Evolutionary conservation across 441 rosid species (phyloP), one percentile per base, ranked within the genome.

Genomic region (Bruguiera hainesii): DNA sequence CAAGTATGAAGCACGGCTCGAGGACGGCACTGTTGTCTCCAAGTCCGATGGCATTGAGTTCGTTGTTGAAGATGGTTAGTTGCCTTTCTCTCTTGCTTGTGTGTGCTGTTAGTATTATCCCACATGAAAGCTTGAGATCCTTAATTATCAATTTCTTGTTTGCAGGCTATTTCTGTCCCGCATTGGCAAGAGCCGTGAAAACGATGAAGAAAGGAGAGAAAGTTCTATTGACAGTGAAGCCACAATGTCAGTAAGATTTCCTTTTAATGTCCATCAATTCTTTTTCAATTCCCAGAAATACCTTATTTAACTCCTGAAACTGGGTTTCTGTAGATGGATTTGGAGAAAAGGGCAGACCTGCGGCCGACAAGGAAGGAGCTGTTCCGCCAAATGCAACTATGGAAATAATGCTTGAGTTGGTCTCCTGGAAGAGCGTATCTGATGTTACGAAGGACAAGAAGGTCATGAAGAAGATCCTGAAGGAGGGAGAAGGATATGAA

Each of bases 181-280:
- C 96, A 2, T 61, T 91, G 73, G 56, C 85, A 0, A 84, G 66
- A 65, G 91, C 96, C 53, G 87, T 91, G 53, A 87, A 89, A 80
- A 87, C 96, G 39, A 89, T 91, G 97, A 91, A 91, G 60, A 87
- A 79, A 70, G 87, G 83, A 2, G 97, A 91, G 60, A 91, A 80
- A 57, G 93, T 81, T 0, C 80, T 85, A 16, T 68, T 87, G 21
- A 75, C 90, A 1, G 96, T 89, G 71, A 91, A 85, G 67, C 96
- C 96, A 71, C 91, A 88, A 81, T 89, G 96, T 91, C 70, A 75
- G 89, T 26, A 53, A 53, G 58, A 53, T 29, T 16, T 4, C 35
- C 29, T n/a, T 28, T 11, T 19, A 15, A 15, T 37, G 19, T 57
- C 3, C 18, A 16, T 68, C 7, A 8, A 7, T 33, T 7, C 37